Base-by-base conservation (phyloP, 805 yeast genomes). In the Candida sanyiensis region DNA sequence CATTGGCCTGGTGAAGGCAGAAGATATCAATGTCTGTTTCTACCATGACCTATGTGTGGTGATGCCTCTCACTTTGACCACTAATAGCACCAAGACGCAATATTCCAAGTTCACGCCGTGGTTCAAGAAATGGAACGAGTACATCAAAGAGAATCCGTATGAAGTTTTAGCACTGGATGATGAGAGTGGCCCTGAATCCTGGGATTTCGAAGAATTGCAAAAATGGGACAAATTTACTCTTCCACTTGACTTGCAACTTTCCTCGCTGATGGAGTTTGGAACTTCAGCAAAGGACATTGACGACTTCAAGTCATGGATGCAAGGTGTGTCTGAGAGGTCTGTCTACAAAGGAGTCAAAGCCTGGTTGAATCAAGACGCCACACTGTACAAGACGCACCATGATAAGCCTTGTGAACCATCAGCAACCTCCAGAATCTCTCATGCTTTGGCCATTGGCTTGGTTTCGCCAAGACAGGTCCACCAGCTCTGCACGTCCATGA, bases 71-170 rank as follows among this genome's bases (percentile, higher is more conserved):
- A 49, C 44, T 12, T 48, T 71, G 25, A 56, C 51, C 6, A 63
- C 75, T 0, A 63, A 38, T 15, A 24, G 65, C 25, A 66, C 64
- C 44, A 72, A 71, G 1, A 61, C 68, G 1, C 69, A 62, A 34
- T 71, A 66, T 38, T 63, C 72, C 2, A 69, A 69, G 9, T 71
- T 70, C 43, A 60, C 73, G 4, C 75, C 75, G 0, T 71, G 74
- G 73, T 68, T 59, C 44, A 66, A 58, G 39, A 60, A 65, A 22
- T 71, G 75, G 75, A 48, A 52, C 7, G 49, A 51, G 12, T 47
- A 54, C 34, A 46, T 67, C 9, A 48, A 60, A 27, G 44, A 45
- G 6, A 27, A 48, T 18, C 42, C 43, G 7, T 21, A 34, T n/a
- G 28, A 23, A 28, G 27, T 37, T 5, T 27, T 9, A 22, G 9